These are phyloP conservation scores for Tricholoma bakamatsutake DNA, from an alignment of 768 basidiomycete genomes.

Conservation along the genomic window DNA sequence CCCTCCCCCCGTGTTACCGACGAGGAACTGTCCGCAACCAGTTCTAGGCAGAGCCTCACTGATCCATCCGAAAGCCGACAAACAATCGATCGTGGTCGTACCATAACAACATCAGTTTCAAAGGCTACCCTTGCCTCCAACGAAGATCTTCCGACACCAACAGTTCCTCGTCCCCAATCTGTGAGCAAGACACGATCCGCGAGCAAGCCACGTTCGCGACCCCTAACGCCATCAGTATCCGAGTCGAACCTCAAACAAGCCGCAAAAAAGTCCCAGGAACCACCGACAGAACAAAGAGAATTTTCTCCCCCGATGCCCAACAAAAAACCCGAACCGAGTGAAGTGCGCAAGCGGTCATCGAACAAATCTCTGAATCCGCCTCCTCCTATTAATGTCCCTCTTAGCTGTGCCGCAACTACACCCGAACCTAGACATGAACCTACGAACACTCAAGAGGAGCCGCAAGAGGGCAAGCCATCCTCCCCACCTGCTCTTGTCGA, in stretches of 20 bases:
- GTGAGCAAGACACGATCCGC: conserved; percentile 3
- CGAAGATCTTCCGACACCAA: conserved; percentile 16
- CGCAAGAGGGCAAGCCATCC: not conserved
- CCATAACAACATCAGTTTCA: conserved; percentile 14
- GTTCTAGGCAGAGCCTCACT: conserved; percentile 18
- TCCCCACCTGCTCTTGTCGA: conserved; percentile 33
- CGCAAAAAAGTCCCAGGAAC: not conserved
- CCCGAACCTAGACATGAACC: conserved; percentile 14
- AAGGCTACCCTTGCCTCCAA: conserved; percentile 9
- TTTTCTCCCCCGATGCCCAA: conserved; percentile 13
- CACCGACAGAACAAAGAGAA: conserved; percentile 2
- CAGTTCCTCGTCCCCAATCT: conserved; percentile 11
- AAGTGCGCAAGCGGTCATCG: conserved; percentile 29
- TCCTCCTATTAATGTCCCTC: conserved; percentile 18
- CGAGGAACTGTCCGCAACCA: conserved; percentile 20
- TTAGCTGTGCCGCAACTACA: conserved; percentile 24
- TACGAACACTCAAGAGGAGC: conserved; percentile 13
- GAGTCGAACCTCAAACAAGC: conserved; percentile 13
- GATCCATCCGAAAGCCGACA: conserved; percentile 10
- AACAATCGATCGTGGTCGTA: conserved; percentile 16
- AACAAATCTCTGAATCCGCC: conserved; percentile 30
- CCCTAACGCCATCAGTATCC: conserved; percentile 15
- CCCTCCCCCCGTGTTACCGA: conserved; percentile 33
- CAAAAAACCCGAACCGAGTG: conserved; percentile 17
- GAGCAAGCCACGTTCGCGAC: conserved; percentile 8